These are phyloP conservation scores for Backusella sp. DNA, from an alignment of 192 early-diverging fungal genomes.

Conservation along the genomic window DNA sequence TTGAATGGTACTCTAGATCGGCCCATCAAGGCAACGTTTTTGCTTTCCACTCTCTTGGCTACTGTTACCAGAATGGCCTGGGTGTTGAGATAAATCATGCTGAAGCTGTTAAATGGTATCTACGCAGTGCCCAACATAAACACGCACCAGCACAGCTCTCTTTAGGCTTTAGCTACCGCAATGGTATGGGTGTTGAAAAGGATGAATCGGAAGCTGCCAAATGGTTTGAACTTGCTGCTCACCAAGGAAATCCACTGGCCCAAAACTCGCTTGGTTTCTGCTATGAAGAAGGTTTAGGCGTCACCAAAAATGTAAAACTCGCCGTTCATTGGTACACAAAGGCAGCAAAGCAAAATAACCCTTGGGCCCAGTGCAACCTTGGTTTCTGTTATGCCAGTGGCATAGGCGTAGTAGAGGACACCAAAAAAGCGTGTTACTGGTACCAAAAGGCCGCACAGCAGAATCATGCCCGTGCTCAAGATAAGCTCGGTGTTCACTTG, in stretches of 20 bases:
- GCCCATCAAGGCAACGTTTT: constrained; percentile 53
- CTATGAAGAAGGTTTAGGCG: constrained; percentile 79
- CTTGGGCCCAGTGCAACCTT: constrained; percentile 84
- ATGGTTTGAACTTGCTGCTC: constrained; percentile 54
- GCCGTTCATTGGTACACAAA: constrained; percentile 66
- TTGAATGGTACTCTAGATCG: constrained; percentile 51
- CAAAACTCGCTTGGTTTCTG: constrained; percentile 77
- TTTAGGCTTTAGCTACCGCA: constrained; percentile 60
- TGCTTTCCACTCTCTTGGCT: constrained; percentile 55
- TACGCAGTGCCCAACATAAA: constrained; percentile 51
- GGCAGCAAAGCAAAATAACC: constrained; percentile 69
- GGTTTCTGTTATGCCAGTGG: constrained; percentile 79
- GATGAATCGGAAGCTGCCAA: constrained; percentile 50
- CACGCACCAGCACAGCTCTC: constrained; percentile 56
- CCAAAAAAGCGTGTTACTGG: constrained; percentile 54
- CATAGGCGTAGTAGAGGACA: constrained; percentile 63
- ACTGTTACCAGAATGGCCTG: constrained; percentile 62
- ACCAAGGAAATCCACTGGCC: constrained; percentile 51
- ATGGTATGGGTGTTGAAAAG: constrained; percentile 53
- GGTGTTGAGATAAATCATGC: constrained; percentile 47
- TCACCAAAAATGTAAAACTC: constrained; percentile 47
- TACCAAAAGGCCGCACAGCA: constrained; percentile 66
- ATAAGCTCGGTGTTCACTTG: constrained; percentile 54
- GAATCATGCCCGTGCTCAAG: constrained; percentile 56
- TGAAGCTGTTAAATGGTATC: constrained; percentile 60